Percentiles rank a stretch among this genome's conserved stretches.
These are phyloP conservation scores for Pleurotus citrinopileatus DNA, from an alignment of 768 basidiomycete genomes.

Conservation along the genomic window DNA sequence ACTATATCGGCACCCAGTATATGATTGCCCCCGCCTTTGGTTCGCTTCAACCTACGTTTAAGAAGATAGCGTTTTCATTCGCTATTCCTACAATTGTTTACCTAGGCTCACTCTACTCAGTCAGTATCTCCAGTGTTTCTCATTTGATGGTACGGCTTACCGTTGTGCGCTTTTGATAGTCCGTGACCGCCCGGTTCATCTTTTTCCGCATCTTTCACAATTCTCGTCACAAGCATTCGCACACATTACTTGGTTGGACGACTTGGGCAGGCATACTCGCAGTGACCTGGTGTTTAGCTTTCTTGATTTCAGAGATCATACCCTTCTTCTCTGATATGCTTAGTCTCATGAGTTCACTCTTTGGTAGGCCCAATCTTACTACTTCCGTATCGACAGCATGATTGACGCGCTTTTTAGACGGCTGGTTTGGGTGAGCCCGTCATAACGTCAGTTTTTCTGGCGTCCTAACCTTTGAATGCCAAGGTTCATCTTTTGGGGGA, in stretches of 20 bases:
- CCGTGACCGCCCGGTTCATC: conserved; percentile 39
- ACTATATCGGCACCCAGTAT: conserved; percentile 37
- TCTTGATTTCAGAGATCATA: conserved; percentile 31
- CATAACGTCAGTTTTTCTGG: conserved; percentile 9
- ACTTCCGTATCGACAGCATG: not conserved
- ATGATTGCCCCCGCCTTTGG: conserved; percentile 42
- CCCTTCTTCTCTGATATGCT: conserved; percentile 39
- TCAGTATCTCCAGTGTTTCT: conserved; percentile 15
- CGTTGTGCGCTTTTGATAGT: conserved; percentile 18
- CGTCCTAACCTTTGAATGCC: no score
- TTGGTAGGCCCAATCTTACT: conserved; percentile 26
- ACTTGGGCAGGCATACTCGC: conserved; percentile 29
- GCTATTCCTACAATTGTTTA: conserved; percentile 44
- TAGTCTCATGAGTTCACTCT: conserved; percentile 39
- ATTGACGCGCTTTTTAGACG: conserved; percentile 15
- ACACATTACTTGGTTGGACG: conserved; percentile 28
- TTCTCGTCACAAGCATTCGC: conserved; percentile 34
- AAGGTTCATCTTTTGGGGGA: conserved; percentile 41
- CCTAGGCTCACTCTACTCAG: conserved; percentile 43
- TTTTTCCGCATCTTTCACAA: conserved; percentile 42
- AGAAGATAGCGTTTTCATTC: conserved; percentile 44
- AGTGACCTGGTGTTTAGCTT: conserved; percentile 29
- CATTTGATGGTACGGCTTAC: not conserved
- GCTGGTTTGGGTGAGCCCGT: conserved; percentile 28
- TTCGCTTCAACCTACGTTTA: conserved; percentile 31